Evolutionary conservation across 2,329 filamentous ascomycete species (phyloP).

Genomic region (Colletotrichum lini): DNA sequence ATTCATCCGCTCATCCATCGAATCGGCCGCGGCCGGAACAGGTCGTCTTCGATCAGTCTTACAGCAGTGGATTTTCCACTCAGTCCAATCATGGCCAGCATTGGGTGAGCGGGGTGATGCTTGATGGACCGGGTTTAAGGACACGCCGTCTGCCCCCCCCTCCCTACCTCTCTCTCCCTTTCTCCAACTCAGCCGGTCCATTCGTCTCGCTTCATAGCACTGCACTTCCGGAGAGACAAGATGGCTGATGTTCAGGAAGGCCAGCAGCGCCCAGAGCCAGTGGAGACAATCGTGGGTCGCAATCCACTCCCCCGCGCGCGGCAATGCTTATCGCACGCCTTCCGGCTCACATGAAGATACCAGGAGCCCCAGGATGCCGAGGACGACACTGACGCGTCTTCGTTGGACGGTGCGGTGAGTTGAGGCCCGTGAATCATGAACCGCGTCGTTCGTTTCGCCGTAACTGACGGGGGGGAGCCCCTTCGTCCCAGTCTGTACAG

Average conservation of each 20-base stretch:
- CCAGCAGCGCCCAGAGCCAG: slow-evolving; percentile 2
- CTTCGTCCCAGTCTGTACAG: background rate
- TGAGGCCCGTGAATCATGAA: background rate
- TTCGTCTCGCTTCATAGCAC: background rate
- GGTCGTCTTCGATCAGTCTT: background rate
- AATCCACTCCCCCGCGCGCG: background rate
- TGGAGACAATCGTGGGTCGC: slow-evolving; percentile 1
- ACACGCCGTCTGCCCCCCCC: background rate
- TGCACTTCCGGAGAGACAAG: background rate
- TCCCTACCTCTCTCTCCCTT: background rate
- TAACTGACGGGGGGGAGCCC: background rate
- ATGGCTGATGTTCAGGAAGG: background rate
- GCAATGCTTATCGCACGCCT: too few relatives aligned
- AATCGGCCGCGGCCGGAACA: slow-evolving; percentile 4
- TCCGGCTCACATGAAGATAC: background rate
- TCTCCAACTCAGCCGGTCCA: background rate
- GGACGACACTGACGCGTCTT: background rate
- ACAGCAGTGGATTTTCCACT: background rate
- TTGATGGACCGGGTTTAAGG: too few relatives aligned
- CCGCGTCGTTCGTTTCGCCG: too few relatives aligned
- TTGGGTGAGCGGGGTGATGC: background rate
- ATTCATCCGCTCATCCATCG: background rate
- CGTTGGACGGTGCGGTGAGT: slow-evolving; percentile 1
- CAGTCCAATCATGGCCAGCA: background rate
- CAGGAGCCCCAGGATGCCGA: background rate